Evolutionary conservation across 2,329 filamentous ascomycete species (phyloP).

Genomic region (Colletotrichum kahawae): DNA sequence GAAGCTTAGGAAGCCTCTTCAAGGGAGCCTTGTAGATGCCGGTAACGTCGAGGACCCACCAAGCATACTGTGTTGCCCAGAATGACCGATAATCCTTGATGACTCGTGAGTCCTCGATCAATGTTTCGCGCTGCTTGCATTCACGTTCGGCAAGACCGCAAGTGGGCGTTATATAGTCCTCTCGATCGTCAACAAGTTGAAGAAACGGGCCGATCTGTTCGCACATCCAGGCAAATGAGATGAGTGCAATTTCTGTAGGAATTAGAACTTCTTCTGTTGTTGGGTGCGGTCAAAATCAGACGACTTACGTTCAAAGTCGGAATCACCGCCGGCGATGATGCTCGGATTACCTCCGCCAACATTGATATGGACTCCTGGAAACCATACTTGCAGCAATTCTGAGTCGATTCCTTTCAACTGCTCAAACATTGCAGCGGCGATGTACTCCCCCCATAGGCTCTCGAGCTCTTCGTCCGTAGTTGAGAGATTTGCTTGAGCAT

Average conservation of each 20-base stretch:
- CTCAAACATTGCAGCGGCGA: neutral
- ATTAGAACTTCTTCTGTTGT: no score
- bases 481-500: no score
- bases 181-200: neutral
- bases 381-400: conserved; percentile 8
- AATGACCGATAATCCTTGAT: no score
- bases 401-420: neutral
- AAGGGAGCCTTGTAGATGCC: no score
- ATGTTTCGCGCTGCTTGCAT: neutral
- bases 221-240: conserved; percentile 23
- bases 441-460: neutral
- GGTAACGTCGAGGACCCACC: no score
- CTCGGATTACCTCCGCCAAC: conserved; percentile 1
- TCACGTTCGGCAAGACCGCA: neutral
- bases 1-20: no score
- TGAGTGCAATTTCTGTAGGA: conserved; percentile 2
- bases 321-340: neutral
- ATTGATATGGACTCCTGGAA: conserved; percentile 7
- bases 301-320: conserved; percentile 2
- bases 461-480: no score
- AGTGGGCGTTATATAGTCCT: neutral
- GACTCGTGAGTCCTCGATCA: neutral
- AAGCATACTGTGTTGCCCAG: no score
- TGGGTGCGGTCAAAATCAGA: no score
- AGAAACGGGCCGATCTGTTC: neutral